Evolutionary conservation across 2,329 filamentous ascomycete species (phyloP).

Genomic region (Botryotinia calthae): DNA sequence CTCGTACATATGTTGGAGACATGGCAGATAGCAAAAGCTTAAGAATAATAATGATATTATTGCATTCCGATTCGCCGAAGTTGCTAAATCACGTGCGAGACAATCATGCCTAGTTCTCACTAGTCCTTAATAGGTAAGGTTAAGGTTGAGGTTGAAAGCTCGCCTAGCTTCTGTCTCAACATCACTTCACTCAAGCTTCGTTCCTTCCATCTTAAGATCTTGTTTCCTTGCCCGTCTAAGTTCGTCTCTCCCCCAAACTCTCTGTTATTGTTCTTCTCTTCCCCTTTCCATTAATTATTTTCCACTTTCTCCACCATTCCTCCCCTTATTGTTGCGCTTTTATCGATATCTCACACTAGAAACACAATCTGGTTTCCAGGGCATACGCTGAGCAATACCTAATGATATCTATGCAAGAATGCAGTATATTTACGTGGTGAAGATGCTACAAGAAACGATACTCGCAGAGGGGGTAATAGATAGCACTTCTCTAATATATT

Average conservation of each 20-base stretch:
- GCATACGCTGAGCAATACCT: not conserved
- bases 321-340: not conserved
- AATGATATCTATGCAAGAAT: not conserved
- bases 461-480: not conserved
- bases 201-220: not conserved
- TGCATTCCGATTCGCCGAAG: not conserved
- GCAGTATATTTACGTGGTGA: not conserved
- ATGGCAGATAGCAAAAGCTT: not conserved
- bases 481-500: not conserved
- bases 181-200: conserved; percentile 10
- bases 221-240: not conserved
- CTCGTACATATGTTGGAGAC: not conserved
- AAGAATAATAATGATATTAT: not conserved
- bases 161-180: not conserved
- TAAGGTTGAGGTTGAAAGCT: not conserved
- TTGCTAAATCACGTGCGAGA: not conserved
- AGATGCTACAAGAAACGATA: not conserved
- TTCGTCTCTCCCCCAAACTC: not conserved
- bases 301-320: not conserved
- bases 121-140: not conserved
- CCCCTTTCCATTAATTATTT: not conserved
- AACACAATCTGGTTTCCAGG: not conserved
- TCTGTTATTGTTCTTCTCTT: not conserved
- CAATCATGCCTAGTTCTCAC: not conserved
- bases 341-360: not conserved